Conservation (phyloP, 2,329 filamentous ascomycete species). For the Colletotrichum sp. region DNA sequence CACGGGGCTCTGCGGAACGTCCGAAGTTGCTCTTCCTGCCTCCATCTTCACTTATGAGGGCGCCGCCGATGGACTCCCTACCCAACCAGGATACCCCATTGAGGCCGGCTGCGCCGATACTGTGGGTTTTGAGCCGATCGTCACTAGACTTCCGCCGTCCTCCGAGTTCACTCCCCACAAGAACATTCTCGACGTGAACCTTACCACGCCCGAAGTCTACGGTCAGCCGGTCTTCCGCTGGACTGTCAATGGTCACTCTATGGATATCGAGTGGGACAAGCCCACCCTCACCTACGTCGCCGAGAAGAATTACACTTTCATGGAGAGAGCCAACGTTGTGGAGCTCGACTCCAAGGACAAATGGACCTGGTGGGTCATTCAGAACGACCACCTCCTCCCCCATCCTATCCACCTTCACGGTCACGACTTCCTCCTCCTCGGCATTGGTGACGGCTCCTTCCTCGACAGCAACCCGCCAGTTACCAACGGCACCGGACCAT, state of each 20-base stretch:
- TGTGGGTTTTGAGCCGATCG: slow-evolving; percentile 25
- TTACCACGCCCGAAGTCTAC: slow-evolving; percentile 21
- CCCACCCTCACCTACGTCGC: slow-evolving; percentile 37
- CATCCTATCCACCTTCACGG: slow-evolving; percentile 59
- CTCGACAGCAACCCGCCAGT: neutral
- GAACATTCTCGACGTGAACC: slow-evolving; percentile 25
- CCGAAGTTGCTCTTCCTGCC: slow-evolving; percentile 34
- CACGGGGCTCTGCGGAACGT: slow-evolving; percentile 32
- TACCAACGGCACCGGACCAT: neutral
- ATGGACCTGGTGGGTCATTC: slow-evolving; percentile 38
- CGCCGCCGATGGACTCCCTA: slow-evolving; percentile 33
- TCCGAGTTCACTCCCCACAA: slow-evolving; percentile 28
- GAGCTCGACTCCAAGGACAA: slow-evolving; percentile 21
- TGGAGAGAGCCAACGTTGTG: slow-evolving; percentile 24
- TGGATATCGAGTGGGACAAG: slow-evolving; percentile 43
- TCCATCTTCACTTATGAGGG: slow-evolving; percentile 42
- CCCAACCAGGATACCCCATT: slow-evolving; percentile 27
- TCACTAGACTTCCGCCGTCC: slow-evolving; percentile 27
- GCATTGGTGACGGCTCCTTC: slow-evolving; percentile 24
- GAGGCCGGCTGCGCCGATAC: slow-evolving; percentile 24
- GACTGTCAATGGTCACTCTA: slow-evolving; percentile 35
- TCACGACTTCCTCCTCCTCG: slow-evolving; percentile 39
- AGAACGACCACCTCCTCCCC: slow-evolving; percentile 31
- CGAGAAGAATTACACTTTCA: slow-evolving; percentile 23
- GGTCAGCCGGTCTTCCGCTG: slow-evolving; percentile 27